Conservation (phyloP, 352 stramenopile species). For the Plasmopara viticola region DNA sequence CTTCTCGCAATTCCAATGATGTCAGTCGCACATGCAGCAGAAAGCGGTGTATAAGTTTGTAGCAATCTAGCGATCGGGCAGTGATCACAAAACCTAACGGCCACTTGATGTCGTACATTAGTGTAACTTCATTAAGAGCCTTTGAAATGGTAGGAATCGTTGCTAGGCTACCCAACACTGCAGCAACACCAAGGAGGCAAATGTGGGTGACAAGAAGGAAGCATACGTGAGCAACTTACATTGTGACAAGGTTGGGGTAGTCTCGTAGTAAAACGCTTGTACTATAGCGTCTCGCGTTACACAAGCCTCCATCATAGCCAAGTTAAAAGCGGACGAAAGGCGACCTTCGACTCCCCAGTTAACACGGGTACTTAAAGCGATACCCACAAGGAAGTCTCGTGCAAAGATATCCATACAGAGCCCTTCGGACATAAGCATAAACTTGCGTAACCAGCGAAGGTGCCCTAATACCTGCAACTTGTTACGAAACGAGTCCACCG, state of each 20-base stretch:
- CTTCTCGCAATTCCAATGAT: slow-evolving; percentile 34
- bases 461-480: slow-evolving; percentile 43
- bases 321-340: slow-evolving; percentile 40
- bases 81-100: slow-evolving; percentile 45
- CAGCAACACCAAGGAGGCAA: not conserved
- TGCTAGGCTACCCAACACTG: slow-evolving; percentile 34
- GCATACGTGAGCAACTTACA: slow-evolving; percentile 18
- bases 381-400: slow-evolving; percentile 41
- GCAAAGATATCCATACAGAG: slow-evolving; percentile 69
- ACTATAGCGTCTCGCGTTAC: slow-evolving; percentile 15
- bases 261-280: slow-evolving; percentile 44
- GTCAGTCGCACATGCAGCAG: slow-evolving; percentile 42
- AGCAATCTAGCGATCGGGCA: slow-evolving; percentile 23
- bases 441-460: slow-evolving; percentile 48
- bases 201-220: not conserved
- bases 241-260: slow-evolving; percentile 29
- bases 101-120: slow-evolving; percentile 44
- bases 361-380: slow-evolving; percentile 37
- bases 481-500: slow-evolving; percentile 35
- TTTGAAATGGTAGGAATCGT: slow-evolving; percentile 23
- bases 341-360: slow-evolving; percentile 41
- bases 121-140: slow-evolving; percentile 40
- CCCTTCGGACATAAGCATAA: slow-evolving; percentile 70
- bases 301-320: slow-evolving; percentile 55
- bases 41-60: slow-evolving; percentile 39